Evolutionary conservation across 768 basidiomycete species (phyloP).

Genomic region (Rhodotorula graminis): DNA sequence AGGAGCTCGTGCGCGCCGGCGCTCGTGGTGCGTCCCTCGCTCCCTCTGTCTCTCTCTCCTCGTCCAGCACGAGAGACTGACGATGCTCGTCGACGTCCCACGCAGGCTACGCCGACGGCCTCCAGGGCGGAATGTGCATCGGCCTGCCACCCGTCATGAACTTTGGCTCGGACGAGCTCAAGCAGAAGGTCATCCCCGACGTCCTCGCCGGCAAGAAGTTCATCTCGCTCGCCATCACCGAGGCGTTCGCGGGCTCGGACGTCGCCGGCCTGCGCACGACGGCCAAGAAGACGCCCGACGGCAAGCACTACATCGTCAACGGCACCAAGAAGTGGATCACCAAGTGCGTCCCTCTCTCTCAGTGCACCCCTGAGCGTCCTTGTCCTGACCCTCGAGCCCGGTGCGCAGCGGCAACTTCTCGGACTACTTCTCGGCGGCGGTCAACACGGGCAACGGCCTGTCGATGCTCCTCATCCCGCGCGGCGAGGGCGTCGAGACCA

Average conservation of each 20-base stretch:
- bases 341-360: background rate
- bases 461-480: slow-evolving; percentile 44
- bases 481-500: slow-evolving; percentile 40
- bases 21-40: slow-evolving; percentile 20
- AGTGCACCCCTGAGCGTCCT: too few species aligned
- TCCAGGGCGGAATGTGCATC: slow-evolving; percentile 43
- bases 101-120: slow-evolving; percentile 67
- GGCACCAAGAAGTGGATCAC: slow-evolving; percentile 37
- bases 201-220: slow-evolving; percentile 36
- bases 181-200: slow-evolving; percentile 37
- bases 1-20: slow-evolving; percentile 30
- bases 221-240: slow-evolving; percentile 40
- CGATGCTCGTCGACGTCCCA: background rate
- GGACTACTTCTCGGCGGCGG: slow-evolving; percentile 38
- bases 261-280: slow-evolving; percentile 39
- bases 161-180: slow-evolving; percentile 37
- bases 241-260: slow-evolving; percentile 39
- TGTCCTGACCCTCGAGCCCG: background rate
- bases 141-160: slow-evolving; percentile 40
- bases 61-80: background rate
- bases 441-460: slow-evolving; percentile 42
- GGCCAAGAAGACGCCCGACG: slow-evolving; percentile 41
- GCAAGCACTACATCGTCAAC: slow-evolving; percentile 43
- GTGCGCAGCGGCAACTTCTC: slow-evolving; percentile 31
- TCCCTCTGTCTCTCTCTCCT: background rate